Conservation (phyloP, 176 grass and related monocot genomes). For the Zoysia pacifica region DNA sequence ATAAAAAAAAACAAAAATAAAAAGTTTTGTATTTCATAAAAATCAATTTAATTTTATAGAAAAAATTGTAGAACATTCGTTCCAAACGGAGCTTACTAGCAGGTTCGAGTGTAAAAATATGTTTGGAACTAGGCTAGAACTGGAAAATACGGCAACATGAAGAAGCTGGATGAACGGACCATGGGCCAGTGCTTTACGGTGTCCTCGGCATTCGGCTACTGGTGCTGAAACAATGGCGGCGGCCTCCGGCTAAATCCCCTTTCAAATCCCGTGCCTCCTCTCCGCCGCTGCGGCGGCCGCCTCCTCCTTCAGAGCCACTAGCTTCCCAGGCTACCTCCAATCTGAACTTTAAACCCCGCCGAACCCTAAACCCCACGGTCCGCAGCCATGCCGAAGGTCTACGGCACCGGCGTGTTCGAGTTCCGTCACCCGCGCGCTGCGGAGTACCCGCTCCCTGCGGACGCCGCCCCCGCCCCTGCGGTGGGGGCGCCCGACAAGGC, state of each 20-base stretch:
- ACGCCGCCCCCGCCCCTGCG: neutral
- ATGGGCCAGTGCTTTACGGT: neutral
- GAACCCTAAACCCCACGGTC: slow-evolving; percentile 10
- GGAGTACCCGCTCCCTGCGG: slow-evolving; percentile 67
- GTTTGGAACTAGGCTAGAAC: too few relatives aligned
- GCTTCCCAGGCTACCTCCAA: neutral
- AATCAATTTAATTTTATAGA: too few relatives aligned
- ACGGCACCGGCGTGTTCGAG: slow-evolving; percentile 86
- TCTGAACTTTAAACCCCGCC: neutral
- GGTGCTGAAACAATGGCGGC: slow-evolving; percentile 26
- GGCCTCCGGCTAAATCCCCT: slow-evolving; percentile 24
- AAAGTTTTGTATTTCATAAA: too few relatives aligned
- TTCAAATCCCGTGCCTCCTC: neutral
- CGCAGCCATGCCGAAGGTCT: slow-evolving; percentile 86
- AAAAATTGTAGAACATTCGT: too few relatives aligned
- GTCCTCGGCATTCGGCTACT: neutral
- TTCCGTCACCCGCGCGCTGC: slow-evolving; percentile 91
- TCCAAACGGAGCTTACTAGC: too few relatives aligned
- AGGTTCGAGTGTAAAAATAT: too few relatives aligned
- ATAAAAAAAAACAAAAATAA: too few relatives aligned
- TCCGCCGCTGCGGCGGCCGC: neutral
- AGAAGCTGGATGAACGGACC: too few relatives aligned
- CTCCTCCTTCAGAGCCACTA: neutral
- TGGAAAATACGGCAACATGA: too few relatives aligned
- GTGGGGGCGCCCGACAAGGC: slow-evolving; percentile 37